A percentile compares a stretch with the other conserved stretches of the same genome.
Conservation (phyloP, 352 stramenopile genomes). For the Phytopythium helicoides region DNA sequence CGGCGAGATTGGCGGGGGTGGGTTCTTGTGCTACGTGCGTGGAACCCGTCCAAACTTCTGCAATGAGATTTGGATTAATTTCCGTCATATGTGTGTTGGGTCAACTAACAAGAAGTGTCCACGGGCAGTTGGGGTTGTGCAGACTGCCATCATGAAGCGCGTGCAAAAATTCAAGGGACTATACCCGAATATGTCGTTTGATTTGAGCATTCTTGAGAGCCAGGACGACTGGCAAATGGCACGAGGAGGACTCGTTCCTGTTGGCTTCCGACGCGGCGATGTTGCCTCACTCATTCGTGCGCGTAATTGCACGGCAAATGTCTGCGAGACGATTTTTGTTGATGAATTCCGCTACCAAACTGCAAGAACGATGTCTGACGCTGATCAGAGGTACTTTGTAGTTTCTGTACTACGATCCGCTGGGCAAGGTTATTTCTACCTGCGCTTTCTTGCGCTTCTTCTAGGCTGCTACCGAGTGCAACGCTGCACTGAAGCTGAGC, state of each 20-base stretch:
- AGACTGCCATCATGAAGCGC: not conserved
- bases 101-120: not conserved
- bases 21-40: conserved; percentile 1
- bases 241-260: not conserved
- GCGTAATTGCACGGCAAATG: conserved; percentile 2
- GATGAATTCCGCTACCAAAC: conserved; percentile 45
- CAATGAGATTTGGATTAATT: conserved; percentile 10
- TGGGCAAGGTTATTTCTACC: conserved; percentile 36
- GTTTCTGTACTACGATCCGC: conserved; percentile 22
- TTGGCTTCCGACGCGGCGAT: not conserved
- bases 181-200: conserved; percentile 2
- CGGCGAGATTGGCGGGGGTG: not conserved
- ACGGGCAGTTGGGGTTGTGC: not conserved
- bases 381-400: conserved; percentile 26
- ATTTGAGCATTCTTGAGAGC: not conserved
- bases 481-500: not conserved
- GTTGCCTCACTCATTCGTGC: not conserved
- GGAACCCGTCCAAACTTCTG: conserved; percentile 7
- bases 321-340: conserved; percentile 33
- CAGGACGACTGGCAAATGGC: conserved; percentile 1
- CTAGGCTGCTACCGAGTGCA: conserved; percentile 25
- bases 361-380: conserved; percentile 15
- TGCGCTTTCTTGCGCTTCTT: conserved; percentile 27
- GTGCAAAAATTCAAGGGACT: not conserved
- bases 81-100: conserved; percentile 3